A percentile compares a stretch with the other conserved stretches of the same genome.
Conservation (phyloP, 805 yeast species). For the Brettanomyces anomalus region DNA sequence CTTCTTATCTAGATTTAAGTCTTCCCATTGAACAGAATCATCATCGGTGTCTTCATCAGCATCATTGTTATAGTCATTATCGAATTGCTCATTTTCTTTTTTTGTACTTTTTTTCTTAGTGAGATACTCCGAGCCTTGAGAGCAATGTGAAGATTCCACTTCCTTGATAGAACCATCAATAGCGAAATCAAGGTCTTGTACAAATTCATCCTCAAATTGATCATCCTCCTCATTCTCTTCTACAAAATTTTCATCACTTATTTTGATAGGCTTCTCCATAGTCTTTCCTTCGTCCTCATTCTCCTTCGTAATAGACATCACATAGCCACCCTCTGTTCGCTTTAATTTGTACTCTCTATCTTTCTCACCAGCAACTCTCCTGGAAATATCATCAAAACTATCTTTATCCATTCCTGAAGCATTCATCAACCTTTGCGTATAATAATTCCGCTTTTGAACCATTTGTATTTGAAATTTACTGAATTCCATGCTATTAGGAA, state of each 20-base stretch:
- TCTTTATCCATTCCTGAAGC: constrained; percentile 70
- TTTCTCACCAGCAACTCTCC: constrained; percentile 77
- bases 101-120: neutral
- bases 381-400: constrained; percentile 25
- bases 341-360: constrained; percentile 68
- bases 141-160: neutral
- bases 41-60: constrained; percentile 5
- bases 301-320: constrained; percentile 43
- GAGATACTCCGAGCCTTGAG: too few relatives aligned
- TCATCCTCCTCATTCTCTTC: constrained; percentile 9
- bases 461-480: constrained; percentile 88
- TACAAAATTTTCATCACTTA: constrained; percentile 14
- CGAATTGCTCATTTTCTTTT: constrained; percentile 17
- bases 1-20: constrained; percentile 31
- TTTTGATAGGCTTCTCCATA: constrained; percentile 36
- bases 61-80: neutral
- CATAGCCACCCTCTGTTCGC: constrained; percentile 78
- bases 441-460: constrained; percentile 84
- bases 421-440: constrained; percentile 80
- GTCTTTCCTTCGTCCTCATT: constrained; percentile 32
- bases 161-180: neutral
- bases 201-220: constrained; percentile 5
- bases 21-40: constrained; percentile 55
- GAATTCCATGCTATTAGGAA: constrained; percentile 82
- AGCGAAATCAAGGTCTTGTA: neutral